Evolutionary conservation across 495 filamentous ascomycete species (phyloP), one percentile per base, ranked within the genome.

Genomic region (Talaromyces thailandensis): DNA sequence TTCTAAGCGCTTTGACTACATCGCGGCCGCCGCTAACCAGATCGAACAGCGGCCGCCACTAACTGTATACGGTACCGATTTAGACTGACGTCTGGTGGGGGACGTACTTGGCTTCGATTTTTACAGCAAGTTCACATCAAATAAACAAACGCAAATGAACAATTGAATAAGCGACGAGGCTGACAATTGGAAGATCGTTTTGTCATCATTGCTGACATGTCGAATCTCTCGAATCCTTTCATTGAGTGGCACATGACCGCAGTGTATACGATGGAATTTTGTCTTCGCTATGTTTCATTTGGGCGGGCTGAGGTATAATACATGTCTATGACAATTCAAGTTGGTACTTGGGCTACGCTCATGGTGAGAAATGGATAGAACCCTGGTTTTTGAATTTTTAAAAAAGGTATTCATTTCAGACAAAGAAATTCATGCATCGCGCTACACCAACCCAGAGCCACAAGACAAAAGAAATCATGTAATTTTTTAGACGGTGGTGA

Each of bases 401-500:
- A 48, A 43, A 48, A 48, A 43, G 43, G 43, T 48, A 48, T 9
- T 61, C 59, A 61, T 61, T 61, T 61, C 50, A 51, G 59, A 61
- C 25, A 61, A 25, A 48, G 32, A 48, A 43, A 61, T 31, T 61
- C 59, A 61, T 61, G 59, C 59, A 60, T 43, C 18, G 35, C 35
- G 58, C 58, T 60, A 60, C 58, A 43, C 58, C 58, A 61, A 61
- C 59, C 59, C 59, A 61, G 59, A 61, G 52, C 59, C 59, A 61
- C 59, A 78, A 82, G 79, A 80, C 76, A 83, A 83, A 73, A 63
- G 63, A 64, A 76, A 73, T 55, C 51, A 55, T 28, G 72, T 71
- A 73, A 77, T 72, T 62, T 73, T 67, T 82, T 89, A 93, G 72
- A 86, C 82, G 81, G 84, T 78, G 73, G 85, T 74, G 69, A 77